phyloP scores from a whole-genome alignment of 306 rosid genomes.

The Cucurbita pepo region DNA sequence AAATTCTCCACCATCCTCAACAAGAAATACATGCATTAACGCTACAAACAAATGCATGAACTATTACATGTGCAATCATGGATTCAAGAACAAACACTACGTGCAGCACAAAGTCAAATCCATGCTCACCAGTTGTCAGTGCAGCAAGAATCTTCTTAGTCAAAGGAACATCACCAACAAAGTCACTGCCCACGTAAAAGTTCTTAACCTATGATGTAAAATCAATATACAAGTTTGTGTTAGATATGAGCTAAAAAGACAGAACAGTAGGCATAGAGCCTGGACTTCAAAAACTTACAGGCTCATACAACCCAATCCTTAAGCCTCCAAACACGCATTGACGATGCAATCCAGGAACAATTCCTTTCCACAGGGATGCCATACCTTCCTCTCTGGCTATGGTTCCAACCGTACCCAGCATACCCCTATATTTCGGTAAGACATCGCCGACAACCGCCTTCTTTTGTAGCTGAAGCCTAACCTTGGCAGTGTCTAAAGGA shows the following conservation, averaged over 20 bases:
- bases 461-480: constrained; percentile 92
- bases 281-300: constrained; percentile 34
- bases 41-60: background rate
- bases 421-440: constrained; percentile 77
- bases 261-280: constrained; percentile 1
- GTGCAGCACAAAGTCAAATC: background rate
- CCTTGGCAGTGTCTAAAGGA: constrained; percentile 98
- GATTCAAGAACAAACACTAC: background rate
- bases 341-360: constrained; percentile 87
- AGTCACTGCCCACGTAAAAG: constrained; percentile 65
- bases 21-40: background rate
- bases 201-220: constrained; percentile 50
- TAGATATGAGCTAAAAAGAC: constrained; percentile 9
- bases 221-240: background rate
- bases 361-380: constrained; percentile 81
- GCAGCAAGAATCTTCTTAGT: constrained; percentile 85
- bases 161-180: constrained; percentile 84
- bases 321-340: constrained; percentile 85
- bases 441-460: constrained; percentile 49
- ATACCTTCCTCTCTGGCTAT: constrained; percentile 96
- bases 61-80: background rate
- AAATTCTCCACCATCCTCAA: background rate
- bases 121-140: constrained; percentile 66
- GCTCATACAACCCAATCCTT: constrained; percentile 86
- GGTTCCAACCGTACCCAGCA: constrained; percentile 86